phyloP scores from a whole-genome alignment of 2,329 filamentous ascomycete genomes.

The Trichoderma asperellum region DNA sequence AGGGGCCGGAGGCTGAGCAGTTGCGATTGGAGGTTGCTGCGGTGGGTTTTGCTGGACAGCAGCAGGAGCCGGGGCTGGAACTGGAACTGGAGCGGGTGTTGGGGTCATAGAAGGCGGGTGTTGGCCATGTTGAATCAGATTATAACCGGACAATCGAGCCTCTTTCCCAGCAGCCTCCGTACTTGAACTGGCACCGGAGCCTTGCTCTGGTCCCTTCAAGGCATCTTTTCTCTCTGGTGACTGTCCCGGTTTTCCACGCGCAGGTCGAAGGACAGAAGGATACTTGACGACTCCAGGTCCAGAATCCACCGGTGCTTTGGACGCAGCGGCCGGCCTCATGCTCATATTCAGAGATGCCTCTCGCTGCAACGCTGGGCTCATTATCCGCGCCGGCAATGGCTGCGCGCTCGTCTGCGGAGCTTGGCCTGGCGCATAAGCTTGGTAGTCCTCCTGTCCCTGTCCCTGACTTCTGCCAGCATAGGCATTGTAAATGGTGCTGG shows the following conservation, averaged over 20 bases:
- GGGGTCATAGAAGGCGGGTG: slow-evolving; percentile 27
- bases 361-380: slow-evolving; percentile 9
- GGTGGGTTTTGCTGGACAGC: background rate
- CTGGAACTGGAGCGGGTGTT: background rate
- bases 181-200: background rate
- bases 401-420: background rate
- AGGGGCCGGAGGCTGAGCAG: slow-evolving; percentile 3
- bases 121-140: slow-evolving; percentile 12
- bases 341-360: slow-evolving; percentile 20
- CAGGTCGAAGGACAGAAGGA: slow-evolving; percentile 32
- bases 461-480: background rate
- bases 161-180: background rate
- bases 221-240: background rate
- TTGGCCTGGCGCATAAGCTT: slow-evolving; percentile 30
- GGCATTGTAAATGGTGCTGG: background rate
- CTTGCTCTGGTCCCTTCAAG: background rate
- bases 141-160: slow-evolving; percentile 11
- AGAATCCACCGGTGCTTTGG: background rate
- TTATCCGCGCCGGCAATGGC: slow-evolving; percentile 33
- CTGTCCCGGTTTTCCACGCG: slow-evolving; percentile 27
- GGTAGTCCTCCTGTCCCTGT: slow-evolving; percentile 23
- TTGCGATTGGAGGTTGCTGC: background rate
- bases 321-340: slow-evolving; percentile 2
- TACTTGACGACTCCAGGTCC: slow-evolving; percentile 24
- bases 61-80: background rate